These are phyloP conservation scores for Tuctoria greenei DNA, from an alignment of 176 grass and related monocot genomes.

Conservation along the genomic window DNA sequence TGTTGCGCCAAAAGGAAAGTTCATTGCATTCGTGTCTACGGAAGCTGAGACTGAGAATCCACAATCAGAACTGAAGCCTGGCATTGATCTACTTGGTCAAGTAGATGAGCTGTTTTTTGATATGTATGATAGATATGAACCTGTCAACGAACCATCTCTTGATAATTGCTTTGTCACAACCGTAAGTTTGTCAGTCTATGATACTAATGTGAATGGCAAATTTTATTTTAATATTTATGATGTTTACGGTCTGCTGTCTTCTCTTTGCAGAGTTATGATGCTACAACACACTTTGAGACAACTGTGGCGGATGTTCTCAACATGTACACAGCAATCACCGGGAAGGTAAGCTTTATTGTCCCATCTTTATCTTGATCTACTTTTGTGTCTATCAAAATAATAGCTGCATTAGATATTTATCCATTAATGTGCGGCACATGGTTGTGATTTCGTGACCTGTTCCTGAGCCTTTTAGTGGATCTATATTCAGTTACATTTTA, in stretches of 20 bases:
- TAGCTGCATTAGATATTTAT: neutral
- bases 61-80: conserved; percentile 64
- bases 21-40: conserved; percentile 85
- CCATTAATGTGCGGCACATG: neutral
- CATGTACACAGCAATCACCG: conserved; percentile 78
- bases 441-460: neutral
- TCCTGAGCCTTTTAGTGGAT: neutral
- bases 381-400: neutral
- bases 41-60: conserved; percentile 87
- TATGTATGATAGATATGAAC: conserved; percentile 80
- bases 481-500: neutral
- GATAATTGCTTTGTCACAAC: conserved; percentile 92
- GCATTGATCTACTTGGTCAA: conserved; percentile 77
- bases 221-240: too few relatives aligned
- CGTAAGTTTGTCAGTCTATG: conserved; percentile 39
- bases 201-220: too few relatives aligned
- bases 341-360: conserved; percentile 65
- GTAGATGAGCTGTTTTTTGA: conserved; percentile 85
- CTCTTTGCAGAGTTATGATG: conserved; percentile 81
- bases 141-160: conserved; percentile 56
- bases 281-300: conserved; percentile 94
- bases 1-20: conserved; percentile 91
- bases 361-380: neutral
- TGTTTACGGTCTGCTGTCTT: neutral
- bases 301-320: conserved; percentile 88